These are phyloP conservation scores for Penicillium nucicola DNA, from an alignment of 495 filamentous ascomycete genomes.

Conservation along the genomic window DNA sequence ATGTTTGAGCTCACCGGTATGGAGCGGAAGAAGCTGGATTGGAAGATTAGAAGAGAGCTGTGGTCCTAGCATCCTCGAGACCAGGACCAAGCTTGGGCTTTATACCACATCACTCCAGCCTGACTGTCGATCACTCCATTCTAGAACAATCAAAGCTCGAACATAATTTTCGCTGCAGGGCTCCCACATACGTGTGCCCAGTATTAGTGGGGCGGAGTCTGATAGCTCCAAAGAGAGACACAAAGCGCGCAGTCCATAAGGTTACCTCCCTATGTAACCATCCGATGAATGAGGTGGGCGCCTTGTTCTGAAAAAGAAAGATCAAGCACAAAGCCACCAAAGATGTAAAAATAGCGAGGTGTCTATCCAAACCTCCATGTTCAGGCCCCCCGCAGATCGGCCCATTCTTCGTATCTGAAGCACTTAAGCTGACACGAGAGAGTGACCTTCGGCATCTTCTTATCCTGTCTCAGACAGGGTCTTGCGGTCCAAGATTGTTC, in stretches of 20 bases:
- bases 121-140: too few species aligned
- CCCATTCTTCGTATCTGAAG: neutral
- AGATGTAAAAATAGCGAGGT: neutral
- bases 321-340: neutral
- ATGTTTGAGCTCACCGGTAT: too few species aligned
- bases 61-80: neutral
- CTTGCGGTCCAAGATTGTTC: too few species aligned
- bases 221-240: neutral
- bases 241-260: neutral
- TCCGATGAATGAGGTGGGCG: neutral
- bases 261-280: neutral
- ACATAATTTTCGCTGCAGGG: neutral
- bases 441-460: neutral
- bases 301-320: neutral
- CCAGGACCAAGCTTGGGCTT: neutral
- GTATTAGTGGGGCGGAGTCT: neutral
- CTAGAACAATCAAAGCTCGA: too few species aligned
- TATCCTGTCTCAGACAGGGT: neutral
- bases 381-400: neutral
- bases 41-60: neutral
- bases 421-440: neutral
- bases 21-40: too few species aligned
- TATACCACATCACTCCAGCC: too few species aligned
- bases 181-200: neutral
- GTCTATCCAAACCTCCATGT: too few species aligned